A percentile compares a stretch with the other conserved stretches of the same genome.
These are phyloP conservation scores for Eucalyptus tenuipes DNA, from an alignment of 345 rosid genomes.

Conservation along the genomic window DNA sequence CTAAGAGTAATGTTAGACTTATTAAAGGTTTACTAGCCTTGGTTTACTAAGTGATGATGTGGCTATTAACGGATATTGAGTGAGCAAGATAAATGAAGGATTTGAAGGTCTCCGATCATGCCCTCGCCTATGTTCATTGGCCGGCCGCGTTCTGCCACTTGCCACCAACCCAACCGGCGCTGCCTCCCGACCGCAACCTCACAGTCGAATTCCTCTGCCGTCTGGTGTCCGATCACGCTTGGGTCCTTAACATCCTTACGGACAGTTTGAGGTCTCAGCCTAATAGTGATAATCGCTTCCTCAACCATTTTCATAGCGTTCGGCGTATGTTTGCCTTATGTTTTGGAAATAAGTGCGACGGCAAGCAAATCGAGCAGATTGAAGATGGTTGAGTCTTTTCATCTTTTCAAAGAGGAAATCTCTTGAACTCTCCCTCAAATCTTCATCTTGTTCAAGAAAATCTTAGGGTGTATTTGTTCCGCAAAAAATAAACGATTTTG, in stretches of 20 bases:
- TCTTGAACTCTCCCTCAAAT: no score
- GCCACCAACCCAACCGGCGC: background rate
- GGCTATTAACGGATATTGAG: background rate
- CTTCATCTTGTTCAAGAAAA: no score
- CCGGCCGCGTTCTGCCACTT: rapidly evolving
- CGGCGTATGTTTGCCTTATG: background rate
- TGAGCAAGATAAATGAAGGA: background rate
- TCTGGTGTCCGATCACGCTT: background rate
- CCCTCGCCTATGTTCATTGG: no score
- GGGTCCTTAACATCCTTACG: background rate
- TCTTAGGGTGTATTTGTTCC: rapidly evolving
- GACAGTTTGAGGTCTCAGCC: no score
- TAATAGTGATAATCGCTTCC: background rate
- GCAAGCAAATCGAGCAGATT: background rate
- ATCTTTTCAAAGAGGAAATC: no score
- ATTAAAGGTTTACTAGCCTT: background rate
- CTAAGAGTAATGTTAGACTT: background rate
- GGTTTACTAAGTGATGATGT: background rate
- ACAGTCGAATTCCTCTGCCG: background rate
- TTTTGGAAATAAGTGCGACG: background rate
- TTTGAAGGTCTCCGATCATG: background rate
- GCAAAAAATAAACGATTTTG: rapidly evolving
- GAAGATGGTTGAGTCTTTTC: background rate
- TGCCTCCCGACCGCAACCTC: background rate
- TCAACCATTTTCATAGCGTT: background rate